Evolutionary conservation across 495 filamentous ascomycete genomes (phyloP).

Genomic region (Talaromyces stipitatus): DNA sequence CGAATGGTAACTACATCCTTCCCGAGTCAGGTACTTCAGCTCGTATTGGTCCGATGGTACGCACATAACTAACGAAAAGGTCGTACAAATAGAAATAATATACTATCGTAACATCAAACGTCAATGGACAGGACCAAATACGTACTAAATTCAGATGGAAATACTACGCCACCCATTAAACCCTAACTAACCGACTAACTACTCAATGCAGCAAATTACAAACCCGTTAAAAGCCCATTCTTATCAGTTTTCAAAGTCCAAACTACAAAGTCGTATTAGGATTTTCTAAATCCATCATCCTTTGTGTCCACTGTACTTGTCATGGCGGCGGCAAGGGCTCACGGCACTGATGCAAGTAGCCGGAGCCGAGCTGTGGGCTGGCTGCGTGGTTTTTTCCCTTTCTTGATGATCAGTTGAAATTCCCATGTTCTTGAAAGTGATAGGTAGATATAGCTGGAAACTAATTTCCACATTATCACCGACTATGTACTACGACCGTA

Average conservation of each 20-base stretch:
- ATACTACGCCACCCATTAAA: background rate
- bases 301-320: background rate
- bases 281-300: background rate
- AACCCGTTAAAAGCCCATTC: too few species aligned
- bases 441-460: background rate
- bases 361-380: constrained; percentile 1
- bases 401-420: too few species aligned
- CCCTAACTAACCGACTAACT: background rate
- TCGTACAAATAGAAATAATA: background rate
- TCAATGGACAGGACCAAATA: background rate
- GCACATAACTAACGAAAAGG: background rate
- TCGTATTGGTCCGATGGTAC: background rate
- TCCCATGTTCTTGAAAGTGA: background rate
- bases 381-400: background rate
- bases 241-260: too few species aligned
- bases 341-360: background rate
- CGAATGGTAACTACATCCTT: background rate
- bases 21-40: background rate
- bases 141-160: background rate
- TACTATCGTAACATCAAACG: background rate
- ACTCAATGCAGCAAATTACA: background rate
- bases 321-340: constrained; percentile 1
- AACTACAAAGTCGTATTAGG: background rate
- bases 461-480: background rate
- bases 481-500: too few species aligned